Evolutionary conservation across 495 filamentous ascomycete species (phyloP), one percentile per base, ranked within the genome.

Genomic region (Annulohypoxylon nitens): DNA sequence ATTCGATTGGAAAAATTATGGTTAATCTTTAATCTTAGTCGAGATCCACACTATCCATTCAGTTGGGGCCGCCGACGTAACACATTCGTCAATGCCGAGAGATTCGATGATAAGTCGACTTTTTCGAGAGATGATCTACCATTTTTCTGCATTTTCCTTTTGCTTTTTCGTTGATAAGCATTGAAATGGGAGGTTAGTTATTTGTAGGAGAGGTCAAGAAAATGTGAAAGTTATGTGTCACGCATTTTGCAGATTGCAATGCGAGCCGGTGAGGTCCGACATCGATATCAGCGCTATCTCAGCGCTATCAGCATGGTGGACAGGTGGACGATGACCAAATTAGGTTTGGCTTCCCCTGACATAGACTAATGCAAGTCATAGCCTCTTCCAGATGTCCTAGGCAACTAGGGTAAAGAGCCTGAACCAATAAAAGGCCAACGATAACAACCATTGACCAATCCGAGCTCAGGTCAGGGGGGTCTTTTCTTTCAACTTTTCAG

Each of bases 381-480:
- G 63, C 58, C 47, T 64, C 50, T 51, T 12, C 30, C 5, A 30
- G 2, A 30, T 30, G 30, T 30, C 61, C 66, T 36, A 23, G 20
- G 20, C 20, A 23, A 23, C 20, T 23, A 34, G 11, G 57, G 54
- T 57, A 67, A 54, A 64, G 11, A 47, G 30, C 36, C 1, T 61
- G 18, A 8, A 11, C 72, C 9, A 75, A 75, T 71, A 59, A 71
- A 12, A 67, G 1, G 53, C n/a, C 12, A 7, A 54, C 51, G 72
- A 75, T 75, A 75, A 68, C 72, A 67, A 43, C 23, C 33, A 74
- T 67, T 67, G 53, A 55, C 72, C 64, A 71, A 64, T 69, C 72
- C 69, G 6, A 45, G 41, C 2, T 7, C 41, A 45, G 41, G n/a
- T 7, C 41, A 41, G 58, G 60, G 69, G 59, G 69, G 60, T 68